A percentile compares a stretch with the other conserved stretches of the same genome.
Conservation (phyloP, 148 eudicot genomes). For the Rhododendron ferrugineum region DNA sequence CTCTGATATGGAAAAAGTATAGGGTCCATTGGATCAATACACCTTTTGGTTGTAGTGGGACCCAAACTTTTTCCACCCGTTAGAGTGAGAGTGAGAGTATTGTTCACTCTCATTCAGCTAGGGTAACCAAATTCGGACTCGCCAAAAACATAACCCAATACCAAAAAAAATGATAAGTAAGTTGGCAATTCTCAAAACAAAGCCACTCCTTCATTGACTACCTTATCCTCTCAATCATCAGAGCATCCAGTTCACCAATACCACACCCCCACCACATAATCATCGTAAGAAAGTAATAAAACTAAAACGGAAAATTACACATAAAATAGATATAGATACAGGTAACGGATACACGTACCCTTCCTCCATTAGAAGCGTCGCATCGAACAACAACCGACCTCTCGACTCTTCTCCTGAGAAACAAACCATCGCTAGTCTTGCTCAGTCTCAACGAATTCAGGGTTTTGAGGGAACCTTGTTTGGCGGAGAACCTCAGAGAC, state of each 20-base stretch:
- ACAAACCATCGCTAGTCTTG: slow-evolving; percentile 18
- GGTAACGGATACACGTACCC: slow-evolving; percentile 28
- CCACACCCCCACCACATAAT: neutral
- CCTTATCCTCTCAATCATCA: neutral
- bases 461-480: slow-evolving; percentile 1
- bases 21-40: no score
- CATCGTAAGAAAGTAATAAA: neutral
- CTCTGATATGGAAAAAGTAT: no score
- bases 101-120: no score
- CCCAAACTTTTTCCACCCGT: no score
- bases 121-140: neutral
- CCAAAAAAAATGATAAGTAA: neutral
- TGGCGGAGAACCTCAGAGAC: slow-evolving; percentile 13
- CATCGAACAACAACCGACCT: slow-evolving; percentile 48
- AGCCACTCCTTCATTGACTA: neutral
- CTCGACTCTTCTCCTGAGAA: slow-evolving; percentile 18
- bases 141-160: neutral
- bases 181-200: neutral
- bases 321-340: neutral
- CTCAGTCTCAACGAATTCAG: slow-evolving; percentile 20
- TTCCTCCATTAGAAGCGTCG: slow-evolving; percentile 46
- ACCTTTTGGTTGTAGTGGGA: no score
- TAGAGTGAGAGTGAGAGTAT: no score
- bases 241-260: neutral
- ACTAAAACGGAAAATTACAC: neutral